Evolutionary conservation across 768 basidiomycete species (phyloP), one percentile per base, ranked within the genome.

Genomic region (Lepiota subincarnata): DNA sequence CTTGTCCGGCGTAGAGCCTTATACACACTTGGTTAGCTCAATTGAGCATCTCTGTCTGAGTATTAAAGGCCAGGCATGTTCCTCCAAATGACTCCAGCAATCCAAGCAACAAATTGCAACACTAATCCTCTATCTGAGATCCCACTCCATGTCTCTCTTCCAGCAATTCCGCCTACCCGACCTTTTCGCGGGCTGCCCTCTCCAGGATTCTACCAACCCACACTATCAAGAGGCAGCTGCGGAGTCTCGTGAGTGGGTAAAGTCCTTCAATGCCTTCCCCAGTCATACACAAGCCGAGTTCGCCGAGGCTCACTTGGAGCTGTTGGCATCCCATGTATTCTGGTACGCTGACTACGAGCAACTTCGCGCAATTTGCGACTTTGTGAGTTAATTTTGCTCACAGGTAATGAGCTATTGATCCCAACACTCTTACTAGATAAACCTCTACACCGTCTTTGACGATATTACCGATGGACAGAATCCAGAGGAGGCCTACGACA

Each of bases 401-500:
- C 16, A 34, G 34, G 50, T 16, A 11, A 16, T 1, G 5, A 41
- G 16, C 18, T 47, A 1, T 11, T 31, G 31, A 31, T 4, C 10
- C 24, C 24, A 24, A 7, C 3, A 7, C 10, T 31, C 31, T 31
- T 31, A 31, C 7, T 31, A 77, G 76, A 69, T 83, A 55, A 83
- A 85, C 59, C 66, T 82, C 13, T 74, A 86, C 20, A 85, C 82
- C 68, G 78, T 81, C 55, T 72, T 84, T 45, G 85, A 86, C 64
- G 84, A 86, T 66, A 73, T 83, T 48, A 84, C 80, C 64, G 83
- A 85, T 57, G 82, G 83, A 53, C 84, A 84, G 64, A 75, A 70
- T 61, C 78, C 77, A 16, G 65, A 66, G 49, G 83, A 79, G 45
- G 84, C 81, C 37, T 70, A 71, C 41, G 68, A 68, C 22, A 83